Conservation (phyloP, 2,329 filamentous ascomycete species). For the Ophiocordyceps sinensis region DNA sequence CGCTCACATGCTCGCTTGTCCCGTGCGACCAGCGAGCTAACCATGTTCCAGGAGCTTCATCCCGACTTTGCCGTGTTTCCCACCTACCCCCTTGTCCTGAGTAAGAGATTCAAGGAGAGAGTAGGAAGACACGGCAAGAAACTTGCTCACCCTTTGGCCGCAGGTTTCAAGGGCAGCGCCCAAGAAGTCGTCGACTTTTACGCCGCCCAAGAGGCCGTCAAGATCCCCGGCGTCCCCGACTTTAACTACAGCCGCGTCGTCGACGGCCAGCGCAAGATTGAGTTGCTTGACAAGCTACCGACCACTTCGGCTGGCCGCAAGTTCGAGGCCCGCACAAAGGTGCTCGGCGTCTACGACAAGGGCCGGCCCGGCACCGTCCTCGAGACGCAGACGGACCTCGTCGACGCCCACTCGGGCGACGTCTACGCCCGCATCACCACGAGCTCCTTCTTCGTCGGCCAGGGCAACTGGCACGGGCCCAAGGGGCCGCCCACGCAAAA, state of each 20-base stretch:
- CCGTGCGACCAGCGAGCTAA: not conserved
- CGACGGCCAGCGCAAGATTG: constrained; percentile 70
- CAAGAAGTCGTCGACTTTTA: constrained; percentile 80
- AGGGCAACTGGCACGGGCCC: constrained; percentile 74
- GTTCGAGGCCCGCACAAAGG: constrained; percentile 65
- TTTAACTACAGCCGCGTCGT: constrained; percentile 63
- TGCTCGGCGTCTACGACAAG: constrained; percentile 82
- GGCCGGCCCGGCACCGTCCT: constrained; percentile 70
- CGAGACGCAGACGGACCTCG: constrained; percentile 63
- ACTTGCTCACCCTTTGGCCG: not conserved
- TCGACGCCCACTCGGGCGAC: constrained; percentile 54
- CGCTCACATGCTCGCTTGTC: not conserved
- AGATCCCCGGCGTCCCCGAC: constrained; percentile 62
- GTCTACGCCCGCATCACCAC: constrained; percentile 56
- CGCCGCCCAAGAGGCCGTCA: constrained; percentile 46
- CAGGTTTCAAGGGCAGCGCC: constrained; percentile 61
- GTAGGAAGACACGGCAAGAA: not conserved
- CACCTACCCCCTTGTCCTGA: constrained; percentile 71
- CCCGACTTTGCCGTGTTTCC: constrained; percentile 80
- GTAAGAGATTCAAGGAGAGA: constrained; percentile 30
- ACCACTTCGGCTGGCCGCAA: constrained; percentile 52
- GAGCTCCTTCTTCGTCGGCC: constrained; percentile 66
- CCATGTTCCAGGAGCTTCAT: constrained; percentile 55
- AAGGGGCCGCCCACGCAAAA: constrained; percentile 72
- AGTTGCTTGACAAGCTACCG: constrained; percentile 64